phyloP scores from a whole-genome alignment of 2,329 filamentous ascomycete genomes.

The Emmonsiellopsis sp. region DNA sequence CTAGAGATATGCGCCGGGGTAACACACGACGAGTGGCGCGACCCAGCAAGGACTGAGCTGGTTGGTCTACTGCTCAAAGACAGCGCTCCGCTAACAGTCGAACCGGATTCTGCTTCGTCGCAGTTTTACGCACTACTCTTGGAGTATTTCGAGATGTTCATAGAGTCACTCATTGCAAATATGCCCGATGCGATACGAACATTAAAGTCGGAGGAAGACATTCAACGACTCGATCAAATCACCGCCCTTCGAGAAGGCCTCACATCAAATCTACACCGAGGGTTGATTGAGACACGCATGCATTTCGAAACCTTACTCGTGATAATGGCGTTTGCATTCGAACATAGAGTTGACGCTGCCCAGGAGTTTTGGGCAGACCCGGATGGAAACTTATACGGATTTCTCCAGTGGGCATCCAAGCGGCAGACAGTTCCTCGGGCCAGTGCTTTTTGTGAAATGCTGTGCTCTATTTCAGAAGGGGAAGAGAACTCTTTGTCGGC shows the following conservation, averaged over 20 bases:
- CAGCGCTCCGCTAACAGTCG: slow-evolving; percentile 58
- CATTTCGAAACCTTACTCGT: slow-evolving; percentile 82
- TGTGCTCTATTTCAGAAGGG: slow-evolving; percentile 77
- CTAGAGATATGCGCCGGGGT: slow-evolving; percentile 76
- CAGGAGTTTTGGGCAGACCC: slow-evolving; percentile 86
- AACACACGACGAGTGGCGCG: slow-evolving; percentile 73
- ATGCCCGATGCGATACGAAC: slow-evolving; percentile 85
- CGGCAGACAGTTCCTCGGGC: slow-evolving; percentile 92
- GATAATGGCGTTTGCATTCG: slow-evolving; percentile 85
- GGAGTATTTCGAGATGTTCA: slow-evolving; percentile 75
- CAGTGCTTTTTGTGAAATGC: slow-evolving; percentile 92
- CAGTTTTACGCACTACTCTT: slow-evolving; percentile 67
- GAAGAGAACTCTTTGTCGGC: slow-evolving; percentile 74
- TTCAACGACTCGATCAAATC: slow-evolving; percentile 50
- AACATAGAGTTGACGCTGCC: slow-evolving; percentile 73
- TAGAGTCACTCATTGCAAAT: slow-evolving; percentile 89
- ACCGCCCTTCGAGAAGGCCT: slow-evolving; percentile 37
- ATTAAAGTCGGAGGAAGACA: slow-evolving; percentile 80
- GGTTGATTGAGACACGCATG: slow-evolving; percentile 38
- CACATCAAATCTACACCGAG: slow-evolving; percentile 31
- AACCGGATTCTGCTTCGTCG: slow-evolving; percentile 59
- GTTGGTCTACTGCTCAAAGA: slow-evolving; percentile 76
- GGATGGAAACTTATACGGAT: slow-evolving; percentile 87
- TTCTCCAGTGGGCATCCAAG: slow-evolving; percentile 93
- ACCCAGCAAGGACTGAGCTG: slow-evolving; percentile 74